These are phyloP conservation scores for Tricholoma matsutake DNA, from an alignment of 768 basidiomycete species.

Conservation along the genomic window DNA sequence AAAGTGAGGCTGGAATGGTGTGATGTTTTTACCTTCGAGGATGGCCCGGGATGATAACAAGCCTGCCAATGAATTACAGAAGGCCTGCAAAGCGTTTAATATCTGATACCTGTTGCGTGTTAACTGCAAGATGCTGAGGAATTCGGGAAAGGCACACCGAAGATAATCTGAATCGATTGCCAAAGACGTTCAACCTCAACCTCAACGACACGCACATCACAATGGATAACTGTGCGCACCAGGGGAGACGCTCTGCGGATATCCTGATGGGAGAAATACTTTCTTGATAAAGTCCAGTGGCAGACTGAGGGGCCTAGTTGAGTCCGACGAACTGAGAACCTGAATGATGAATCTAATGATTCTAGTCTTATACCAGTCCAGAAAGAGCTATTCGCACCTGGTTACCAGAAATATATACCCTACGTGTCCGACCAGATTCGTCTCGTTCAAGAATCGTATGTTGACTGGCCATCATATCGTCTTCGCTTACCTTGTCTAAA, in stretches of 20 bases:
- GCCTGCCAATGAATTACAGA: constrained; percentile 64
- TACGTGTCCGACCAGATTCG: constrained; percentile 16
- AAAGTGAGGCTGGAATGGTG: background rate
- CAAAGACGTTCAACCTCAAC: background rate
- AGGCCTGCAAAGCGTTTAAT: constrained; percentile 64
- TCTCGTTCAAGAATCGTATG: constrained; percentile 14
- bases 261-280: constrained; percentile 62
- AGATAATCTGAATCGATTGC: constrained; percentile 45
- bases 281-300: constrained; percentile 32
- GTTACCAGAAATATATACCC: constrained; percentile 6
- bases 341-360: background rate
- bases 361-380: background rate
- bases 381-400: constrained; percentile 8
- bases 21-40: constrained; percentile 49
- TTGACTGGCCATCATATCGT: background rate
- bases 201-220: background rate
- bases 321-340: constrained; percentile 6
- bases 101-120: constrained; percentile 53
- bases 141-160: constrained; percentile 32
- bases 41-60: constrained; percentile 65
- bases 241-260: constrained; percentile 57
- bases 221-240: constrained; percentile 30
- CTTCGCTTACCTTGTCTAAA: no score
- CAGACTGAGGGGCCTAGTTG: constrained; percentile 1
- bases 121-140: constrained; percentile 5